Percentiles rank a stretch among this genome's conserved stretches.
These are phyloP conservation scores for Globisporangium sylvaticum DNA, from an alignment of 352 stramenopile species.

Conservation along the genomic window DNA sequence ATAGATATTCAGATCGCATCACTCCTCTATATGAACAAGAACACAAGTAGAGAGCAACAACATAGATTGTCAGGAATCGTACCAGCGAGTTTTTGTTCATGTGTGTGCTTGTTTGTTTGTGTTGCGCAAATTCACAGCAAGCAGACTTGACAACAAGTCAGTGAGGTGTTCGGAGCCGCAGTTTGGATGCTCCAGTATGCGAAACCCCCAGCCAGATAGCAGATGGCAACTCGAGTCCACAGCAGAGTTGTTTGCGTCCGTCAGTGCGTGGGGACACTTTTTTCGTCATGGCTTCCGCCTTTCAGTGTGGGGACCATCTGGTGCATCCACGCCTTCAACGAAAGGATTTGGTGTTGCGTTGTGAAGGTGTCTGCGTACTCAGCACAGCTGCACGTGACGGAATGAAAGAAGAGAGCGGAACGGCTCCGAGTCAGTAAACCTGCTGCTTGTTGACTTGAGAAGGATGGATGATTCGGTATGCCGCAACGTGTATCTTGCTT, in stretches of 20 bases:
- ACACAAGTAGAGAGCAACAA: not conserved
- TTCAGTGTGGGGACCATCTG: not conserved
- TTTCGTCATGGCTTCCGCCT: constrained; percentile 1
- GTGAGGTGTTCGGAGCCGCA: not conserved
- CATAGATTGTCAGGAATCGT: no score
- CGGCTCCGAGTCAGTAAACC: not conserved
- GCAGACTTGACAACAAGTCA: not conserved
- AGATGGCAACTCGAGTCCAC: not conserved
- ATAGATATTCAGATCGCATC: not conserved
- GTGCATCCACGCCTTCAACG: not conserved
- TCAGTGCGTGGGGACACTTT: not conserved
- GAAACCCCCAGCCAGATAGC: not conserved
- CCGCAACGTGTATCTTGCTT: not conserved
- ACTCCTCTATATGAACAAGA: not conserved
- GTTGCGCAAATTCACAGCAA: no score
- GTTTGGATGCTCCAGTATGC: not conserved
- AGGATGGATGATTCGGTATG: not conserved
- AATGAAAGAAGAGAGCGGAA: not conserved
- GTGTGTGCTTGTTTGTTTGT: not conserved
- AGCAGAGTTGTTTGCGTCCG: not conserved
- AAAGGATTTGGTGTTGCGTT: not conserved
- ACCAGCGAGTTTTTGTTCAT: not conserved
- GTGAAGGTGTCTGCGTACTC: not conserved
- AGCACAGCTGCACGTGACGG: not conserved
- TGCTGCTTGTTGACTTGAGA: not conserved